phyloP scores from a whole-genome alignment of 495 filamentous ascomycete genomes.

The Aspergillus taichungensis region DNA sequence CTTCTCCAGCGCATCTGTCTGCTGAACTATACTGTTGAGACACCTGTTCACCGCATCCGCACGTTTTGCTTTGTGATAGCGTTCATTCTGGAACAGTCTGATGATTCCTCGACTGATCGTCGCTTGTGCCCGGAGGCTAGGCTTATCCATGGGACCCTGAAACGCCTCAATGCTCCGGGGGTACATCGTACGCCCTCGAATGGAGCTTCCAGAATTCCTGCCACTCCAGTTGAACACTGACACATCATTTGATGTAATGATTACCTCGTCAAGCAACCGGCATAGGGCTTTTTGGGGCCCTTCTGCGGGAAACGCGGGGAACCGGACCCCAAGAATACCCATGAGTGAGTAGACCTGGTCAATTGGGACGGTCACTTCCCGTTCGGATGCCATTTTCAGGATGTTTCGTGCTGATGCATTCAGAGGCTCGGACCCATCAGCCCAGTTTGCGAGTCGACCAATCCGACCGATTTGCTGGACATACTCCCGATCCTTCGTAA shows the following conservation, averaged over 20 bases:
- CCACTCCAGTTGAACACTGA: conserved; percentile 12
- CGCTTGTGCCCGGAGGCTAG: background rate
- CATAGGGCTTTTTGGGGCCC: conserved; percentile 9
- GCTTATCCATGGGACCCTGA: too few species aligned
- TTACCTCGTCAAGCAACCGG: conserved; percentile 12
- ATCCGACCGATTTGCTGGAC: conserved; percentile 2
- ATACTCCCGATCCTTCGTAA: conserved; percentile 1
- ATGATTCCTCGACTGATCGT: conserved; percentile 2
- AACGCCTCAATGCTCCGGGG: conserved; percentile 8
- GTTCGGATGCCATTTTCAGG: conserved; percentile 7
- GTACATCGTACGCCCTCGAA: conserved; percentile 9
- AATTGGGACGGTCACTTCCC: conserved; percentile 7
- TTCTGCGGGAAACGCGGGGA: conserved; percentile 12
- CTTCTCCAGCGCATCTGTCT: too few species aligned
- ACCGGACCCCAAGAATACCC: conserved; percentile 12
- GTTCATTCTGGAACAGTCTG: conserved; percentile 1
- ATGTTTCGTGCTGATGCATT: conserved; percentile 6
- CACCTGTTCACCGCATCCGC: too few species aligned
- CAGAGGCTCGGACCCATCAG: background rate
- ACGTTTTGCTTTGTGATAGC: too few species aligned
- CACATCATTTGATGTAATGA: conserved; percentile 8
- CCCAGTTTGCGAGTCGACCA: conserved; percentile 1
- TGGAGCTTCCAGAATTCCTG: conserved; percentile 4
- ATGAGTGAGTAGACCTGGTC: conserved; percentile 14
- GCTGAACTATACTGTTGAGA: too few species aligned